Evolutionary conservation across 1,284 basidiomycete species (phyloP), one percentile per base, ranked within the genome.

Genomic region (Ceratobasidium sp.): DNA sequence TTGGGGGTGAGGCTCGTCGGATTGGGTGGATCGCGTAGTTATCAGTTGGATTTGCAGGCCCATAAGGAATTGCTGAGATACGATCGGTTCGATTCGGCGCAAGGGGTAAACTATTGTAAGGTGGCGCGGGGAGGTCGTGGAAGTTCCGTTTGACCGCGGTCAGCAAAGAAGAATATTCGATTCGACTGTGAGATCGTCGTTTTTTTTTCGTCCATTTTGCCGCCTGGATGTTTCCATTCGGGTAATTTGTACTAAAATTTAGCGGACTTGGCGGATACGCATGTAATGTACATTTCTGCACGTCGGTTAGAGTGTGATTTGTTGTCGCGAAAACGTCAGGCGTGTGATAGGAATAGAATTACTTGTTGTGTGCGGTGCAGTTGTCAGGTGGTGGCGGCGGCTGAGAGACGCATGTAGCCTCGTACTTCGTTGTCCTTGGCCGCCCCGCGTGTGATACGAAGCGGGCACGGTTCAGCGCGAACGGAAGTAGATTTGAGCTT

Each of bases 121-220:
- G 58, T 60, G 58, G 58, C 58, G 58, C 58, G 33, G 35, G 35
- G 58, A n/a, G n/a, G n/a, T n/a, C n/a, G n/a, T n/a, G 58, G 39
- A 60, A 17, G 11, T 60, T 60, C 35, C 31, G 33, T 7, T 60
- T n/a, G 31, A 35, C 42, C 26, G 58, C 31, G 56, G 28, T 15
- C 49, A 5, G 56, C 13, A 31, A 15, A n/a, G 58, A 60, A 60
- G 58, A 39, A n/a, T n/a, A n/a, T 60, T 60, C 58, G 58, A 60
- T 15, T 23, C 58, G 58, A 60, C 58, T 35, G 58, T 60, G 58
- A 39, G 58, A 60, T 60, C 26, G 53, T 28, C 53, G 26, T 56
- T 56, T 56, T 17, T 51, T 51, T 20, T 13, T 8, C 17, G 15
- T 51, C 20, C 23, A 28, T 31, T 31, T 20, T 56, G 53, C 53